Evolutionary conservation across 2,329 filamentous ascomycete species (phyloP).

Genomic region (Chaetomium sp.): DNA sequence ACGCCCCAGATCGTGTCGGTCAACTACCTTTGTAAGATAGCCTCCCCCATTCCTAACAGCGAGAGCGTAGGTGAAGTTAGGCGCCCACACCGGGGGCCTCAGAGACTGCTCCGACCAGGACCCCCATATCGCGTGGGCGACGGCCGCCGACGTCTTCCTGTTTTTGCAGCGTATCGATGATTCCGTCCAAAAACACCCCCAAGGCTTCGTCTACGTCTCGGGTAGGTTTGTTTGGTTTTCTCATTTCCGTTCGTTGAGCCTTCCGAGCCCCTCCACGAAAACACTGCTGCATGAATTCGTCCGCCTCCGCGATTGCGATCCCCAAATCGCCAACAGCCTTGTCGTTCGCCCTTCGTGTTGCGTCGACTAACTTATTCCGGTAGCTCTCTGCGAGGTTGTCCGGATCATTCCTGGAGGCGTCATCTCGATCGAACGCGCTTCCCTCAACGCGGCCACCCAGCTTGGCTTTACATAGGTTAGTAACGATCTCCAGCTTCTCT

Average conservation of each 20-base stretch:
- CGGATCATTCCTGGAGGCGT: background rate
- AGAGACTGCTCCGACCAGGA: background rate
- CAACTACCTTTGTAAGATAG: too few relatives aligned
- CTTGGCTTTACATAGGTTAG: constrained; percentile 2
- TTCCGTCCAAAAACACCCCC: constrained; percentile 5
- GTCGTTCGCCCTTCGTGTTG: background rate
- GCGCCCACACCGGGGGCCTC: background rate
- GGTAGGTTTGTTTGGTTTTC: background rate
- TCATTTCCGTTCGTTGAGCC: background rate
- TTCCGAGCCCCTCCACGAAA: background rate
- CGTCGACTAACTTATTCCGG: background rate
- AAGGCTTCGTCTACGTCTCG: constrained; percentile 4
- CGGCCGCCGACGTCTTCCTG: background rate
- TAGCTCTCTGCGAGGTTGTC: constrained; percentile 4
- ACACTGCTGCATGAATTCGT: constrained; percentile 7
- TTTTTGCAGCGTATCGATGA: constrained; percentile 1
- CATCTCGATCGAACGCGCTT: background rate
- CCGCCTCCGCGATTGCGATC: background rate
- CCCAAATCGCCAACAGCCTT: background rate
- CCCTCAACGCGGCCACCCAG: background rate
- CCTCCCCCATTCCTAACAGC: too few relatives aligned
- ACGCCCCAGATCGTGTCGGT: too few relatives aligned
- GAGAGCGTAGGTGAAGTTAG: too few relatives aligned
- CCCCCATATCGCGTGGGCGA: background rate
- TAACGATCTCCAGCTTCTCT: constrained; percentile 9